Evolutionary conservation across 2,329 filamentous ascomycete genomes (phyloP).

Genomic region (Claviceps fusiformis): DNA sequence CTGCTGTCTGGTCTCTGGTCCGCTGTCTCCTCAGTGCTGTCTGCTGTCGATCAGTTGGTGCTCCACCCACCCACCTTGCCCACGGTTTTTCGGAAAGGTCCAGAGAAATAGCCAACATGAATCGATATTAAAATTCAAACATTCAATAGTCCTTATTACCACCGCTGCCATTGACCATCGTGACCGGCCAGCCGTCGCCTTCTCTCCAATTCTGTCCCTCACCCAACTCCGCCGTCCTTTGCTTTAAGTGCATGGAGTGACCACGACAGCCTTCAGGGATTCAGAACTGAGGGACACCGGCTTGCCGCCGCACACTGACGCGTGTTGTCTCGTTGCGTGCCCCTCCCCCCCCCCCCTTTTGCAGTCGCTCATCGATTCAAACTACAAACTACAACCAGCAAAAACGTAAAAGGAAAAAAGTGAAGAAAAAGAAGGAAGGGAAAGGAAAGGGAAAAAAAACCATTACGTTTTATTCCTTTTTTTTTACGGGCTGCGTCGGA

Average conservation of each 20-base stretch:
- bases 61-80: not conserved
- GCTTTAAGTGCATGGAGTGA: not conserved
- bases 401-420: too few relatives aligned
- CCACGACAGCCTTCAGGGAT: not conserved
- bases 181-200: not conserved
- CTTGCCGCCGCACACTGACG: not conserved
- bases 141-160: not conserved
- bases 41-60: not conserved
- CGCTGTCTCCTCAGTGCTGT: not conserved
- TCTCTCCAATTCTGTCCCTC: not conserved
- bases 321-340: conserved; percentile 1
- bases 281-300: not conserved
- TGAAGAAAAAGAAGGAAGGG: too few relatives aligned
- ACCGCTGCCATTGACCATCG: not conserved
- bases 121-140: not conserved
- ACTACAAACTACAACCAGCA: not conserved
- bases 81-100: not conserved
- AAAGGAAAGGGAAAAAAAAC: too few relatives aligned
- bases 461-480: not conserved
- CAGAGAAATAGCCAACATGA: not conserved
- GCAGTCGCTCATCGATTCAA: not conserved
- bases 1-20: not conserved
- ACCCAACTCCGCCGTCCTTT: not conserved
- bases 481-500: not conserved
- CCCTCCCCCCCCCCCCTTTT: too few relatives aligned